A percentile compares a stretch with the other conserved stretches of the same genome.
Evolutionary conservation across 2,329 filamentous ascomycete genomes (phyloP).

Genomic region (Trichoderma simmonsii): DNA sequence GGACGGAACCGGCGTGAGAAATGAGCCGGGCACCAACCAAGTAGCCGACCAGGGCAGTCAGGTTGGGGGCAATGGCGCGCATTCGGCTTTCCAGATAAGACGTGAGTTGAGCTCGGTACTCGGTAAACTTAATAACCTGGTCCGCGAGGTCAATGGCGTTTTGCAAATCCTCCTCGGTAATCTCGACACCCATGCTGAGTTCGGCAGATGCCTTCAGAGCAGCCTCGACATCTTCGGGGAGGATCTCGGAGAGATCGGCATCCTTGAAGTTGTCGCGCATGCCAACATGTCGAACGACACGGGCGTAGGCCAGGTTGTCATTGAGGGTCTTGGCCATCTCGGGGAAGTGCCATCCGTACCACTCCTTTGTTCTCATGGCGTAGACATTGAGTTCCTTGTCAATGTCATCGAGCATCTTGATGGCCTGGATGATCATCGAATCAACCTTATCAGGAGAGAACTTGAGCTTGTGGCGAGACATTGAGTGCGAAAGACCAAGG

Average conservation of each 20-base stretch:
- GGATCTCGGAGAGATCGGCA: conserved; percentile 79
- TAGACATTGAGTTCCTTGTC: conserved; percentile 99
- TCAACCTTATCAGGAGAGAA: conserved; percentile 99
- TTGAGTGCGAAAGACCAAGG: conserved; percentile 91
- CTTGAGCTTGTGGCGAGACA: conserved; percentile 96
- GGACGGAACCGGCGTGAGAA: conserved; percentile 87
- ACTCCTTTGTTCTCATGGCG: conserved; percentile 98
- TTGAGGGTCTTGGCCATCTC: conserved; percentile 96
- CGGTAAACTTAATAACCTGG: conserved; percentile 87
- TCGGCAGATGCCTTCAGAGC: conserved; percentile 93
- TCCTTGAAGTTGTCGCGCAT: conserved; percentile 77
- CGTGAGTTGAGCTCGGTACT: conserved; percentile 84
- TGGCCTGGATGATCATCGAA: conserved; percentile 98
- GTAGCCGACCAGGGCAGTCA: conserved; percentile 89
- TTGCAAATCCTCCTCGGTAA: conserved; percentile 84
- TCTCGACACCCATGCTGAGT: conserved; percentile 97
- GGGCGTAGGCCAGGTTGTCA: conserved; percentile 92
- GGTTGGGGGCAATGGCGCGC: conserved; percentile 93
- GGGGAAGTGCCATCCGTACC: conserved; percentile 99
- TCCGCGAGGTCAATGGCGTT: conserved; percentile 91
- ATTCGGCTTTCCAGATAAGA: conserved; percentile 90
- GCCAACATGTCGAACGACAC: conserved; percentile 83
- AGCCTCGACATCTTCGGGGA: conserved; percentile 91
- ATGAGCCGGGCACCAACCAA: conserved; percentile 93
- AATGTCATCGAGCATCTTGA: conserved; percentile 88